Evolutionary conservation across 441 rosid species (phyloP).

Genomic region (Pelargonium fulgidum): DNA sequence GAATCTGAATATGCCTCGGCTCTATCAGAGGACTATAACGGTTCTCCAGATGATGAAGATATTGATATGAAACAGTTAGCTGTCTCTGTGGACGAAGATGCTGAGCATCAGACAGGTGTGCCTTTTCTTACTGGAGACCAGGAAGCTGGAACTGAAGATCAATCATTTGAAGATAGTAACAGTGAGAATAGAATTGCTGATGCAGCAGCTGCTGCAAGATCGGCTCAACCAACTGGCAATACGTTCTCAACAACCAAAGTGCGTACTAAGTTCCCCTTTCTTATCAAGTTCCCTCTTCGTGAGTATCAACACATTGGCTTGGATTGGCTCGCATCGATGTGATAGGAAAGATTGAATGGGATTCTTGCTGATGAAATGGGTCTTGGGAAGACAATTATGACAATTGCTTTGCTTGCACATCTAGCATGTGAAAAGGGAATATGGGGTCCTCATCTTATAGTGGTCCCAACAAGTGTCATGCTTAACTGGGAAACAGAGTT

Average conservation of each 20-base stretch:
- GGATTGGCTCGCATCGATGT: constrained; percentile 99
- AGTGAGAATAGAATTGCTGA: constrained; percentile 76
- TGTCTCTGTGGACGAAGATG: constrained; percentile 35
- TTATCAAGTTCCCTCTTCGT: constrained; percentile 91
- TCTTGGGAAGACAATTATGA: constrained; percentile 99
- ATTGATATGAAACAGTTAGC: constrained; percentile 36
- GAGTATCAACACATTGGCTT: constrained; percentile 99
- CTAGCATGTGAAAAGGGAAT: constrained; percentile 98
- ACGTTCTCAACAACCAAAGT: constrained; percentile 95
- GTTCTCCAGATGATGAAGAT: constrained; percentile 33
- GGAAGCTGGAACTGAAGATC: constrained; percentile 34
- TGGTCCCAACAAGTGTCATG: constrained; percentile 99
- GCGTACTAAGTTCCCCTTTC: constrained; percentile 95
- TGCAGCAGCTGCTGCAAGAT: constrained; percentile 99
- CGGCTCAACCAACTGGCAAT: constrained; percentile 98
- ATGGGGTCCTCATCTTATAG: constrained; percentile 99
- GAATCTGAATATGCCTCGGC: constrained; percentile 63
- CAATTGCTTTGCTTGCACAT: constrained; percentile 96
- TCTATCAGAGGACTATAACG: constrained; percentile 44
- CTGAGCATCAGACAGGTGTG: constrained; percentile 29
- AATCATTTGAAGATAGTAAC: constrained; percentile 45
- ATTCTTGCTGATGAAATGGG: constrained; percentile 99
- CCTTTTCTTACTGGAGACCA: constrained; percentile 31
- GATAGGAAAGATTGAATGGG: constrained; percentile 95
- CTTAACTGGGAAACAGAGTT: constrained; percentile 99